Conservation (phyloP, 768 basidiomycete species). For the Rhizopogon sp. region DNA sequence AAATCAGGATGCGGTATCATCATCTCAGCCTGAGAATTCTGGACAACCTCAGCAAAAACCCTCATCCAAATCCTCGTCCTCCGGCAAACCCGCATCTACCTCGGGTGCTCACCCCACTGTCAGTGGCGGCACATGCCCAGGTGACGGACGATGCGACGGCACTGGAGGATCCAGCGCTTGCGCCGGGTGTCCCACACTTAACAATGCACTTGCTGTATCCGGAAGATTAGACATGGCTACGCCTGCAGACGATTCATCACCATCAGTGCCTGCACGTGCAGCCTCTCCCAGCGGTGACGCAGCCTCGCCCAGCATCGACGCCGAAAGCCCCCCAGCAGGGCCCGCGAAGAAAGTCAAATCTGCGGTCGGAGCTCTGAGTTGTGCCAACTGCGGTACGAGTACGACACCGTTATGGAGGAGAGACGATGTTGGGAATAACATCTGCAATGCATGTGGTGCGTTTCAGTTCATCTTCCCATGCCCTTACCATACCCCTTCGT, state of each 20-base stretch:
- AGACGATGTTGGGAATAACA: slow-evolving; percentile 88
- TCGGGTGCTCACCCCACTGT: slow-evolving; percentile 27
- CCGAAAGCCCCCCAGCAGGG: slow-evolving; percentile 21
- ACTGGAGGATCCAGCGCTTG: slow-evolving; percentile 93
- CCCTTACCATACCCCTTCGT: slow-evolving; percentile 10
- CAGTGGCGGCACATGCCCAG: slow-evolving; percentile 82
- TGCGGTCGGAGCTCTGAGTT: slow-evolving; percentile 71
- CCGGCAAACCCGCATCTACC: slow-evolving; percentile 22
- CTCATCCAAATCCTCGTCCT: slow-evolving; percentile 17
- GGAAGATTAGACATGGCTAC: slow-evolving; percentile 34
- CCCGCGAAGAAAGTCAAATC: slow-evolving; percentile 29
- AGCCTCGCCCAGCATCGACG: slow-evolving; percentile 28
- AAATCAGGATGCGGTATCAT: slow-evolving; percentile 23
- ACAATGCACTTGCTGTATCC: slow-evolving; percentile 64
- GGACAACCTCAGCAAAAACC: slow-evolving; percentile 22
- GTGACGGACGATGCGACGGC: slow-evolving; percentile 96
- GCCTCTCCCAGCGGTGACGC: slow-evolving; percentile 28
- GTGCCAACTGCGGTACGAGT: slow-evolving; percentile 86
- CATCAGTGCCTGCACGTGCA: slow-evolving; percentile 9
- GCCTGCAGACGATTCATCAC: slow-evolving; percentile 15
- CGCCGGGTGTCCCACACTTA: slow-evolving; percentile 94
- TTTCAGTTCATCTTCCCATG: slow-evolving; percentile 22
- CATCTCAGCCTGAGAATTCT: slow-evolving; percentile 21
- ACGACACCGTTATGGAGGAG: slow-evolving; percentile 88
- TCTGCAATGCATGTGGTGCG: slow-evolving; percentile 94